Evolutionary conservation across 1,139 yeast genomes (phyloP), one percentile per base, ranked within the genome.

Genomic region (Diutina scorzettiae): DNA sequence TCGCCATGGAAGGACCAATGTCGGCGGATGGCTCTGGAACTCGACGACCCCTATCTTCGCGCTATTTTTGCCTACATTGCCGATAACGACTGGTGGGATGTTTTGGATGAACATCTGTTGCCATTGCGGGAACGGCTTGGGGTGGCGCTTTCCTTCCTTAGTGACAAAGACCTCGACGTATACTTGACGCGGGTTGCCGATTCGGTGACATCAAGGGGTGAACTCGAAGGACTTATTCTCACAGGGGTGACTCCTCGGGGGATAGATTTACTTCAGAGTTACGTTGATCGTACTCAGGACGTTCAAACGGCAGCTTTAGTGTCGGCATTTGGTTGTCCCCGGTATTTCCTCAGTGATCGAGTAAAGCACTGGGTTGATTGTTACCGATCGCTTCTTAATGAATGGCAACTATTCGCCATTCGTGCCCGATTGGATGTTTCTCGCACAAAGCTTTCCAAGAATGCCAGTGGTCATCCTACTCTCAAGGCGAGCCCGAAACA

Each of bases 21-120:
- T 55, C 76, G 96, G 41, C 73, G 73, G 47, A 75, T 91, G 72
- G 86, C 96, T 0, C 73, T 85, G 20, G 96, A 86, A 50, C 64
- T 91, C 43, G 94, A 83, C 16, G 82, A 85, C 53, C 96, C 97
- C 0, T 91, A 91, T 55, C 63, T 91, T 47, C 63, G 96, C 34
- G 96, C 95, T 0, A 84, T 89, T 2, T 91, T 91, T 66, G 96
- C 96, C 0, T 91, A 80, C 51, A 81, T 91, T 44, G 87, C 96
- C 0, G 96, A 91, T 54, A 84, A 86, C 43, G 94, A 89, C 49
- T 91, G 97, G 97, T 80, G 91, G 78, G 97, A 86, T 55, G 95
- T 91, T 2, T 66, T 91, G 44, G 95, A 87, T 55, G 96, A 91
- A 52, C 79, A 81, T 30, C 81, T 95, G 1, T 67, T 91, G 40